Evolutionary conservation across 1,139 yeast genomes (phyloP), one percentile per base, ranked within the genome.

Genomic region (Geotrichum klebahnii): DNA sequence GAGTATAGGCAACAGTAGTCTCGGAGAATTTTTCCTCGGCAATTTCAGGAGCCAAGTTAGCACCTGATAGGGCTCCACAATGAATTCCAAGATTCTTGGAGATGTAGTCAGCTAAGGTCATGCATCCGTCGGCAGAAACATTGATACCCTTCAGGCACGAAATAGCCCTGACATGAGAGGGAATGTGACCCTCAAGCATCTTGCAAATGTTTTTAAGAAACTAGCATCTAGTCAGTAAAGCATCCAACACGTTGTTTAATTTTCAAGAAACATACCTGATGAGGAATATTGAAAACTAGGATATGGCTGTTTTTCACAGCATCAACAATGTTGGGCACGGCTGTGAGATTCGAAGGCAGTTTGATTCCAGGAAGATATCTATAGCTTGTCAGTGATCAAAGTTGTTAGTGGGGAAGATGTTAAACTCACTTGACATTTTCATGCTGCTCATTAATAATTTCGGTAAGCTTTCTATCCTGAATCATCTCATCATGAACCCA

Each of bases 31-130:
- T 85, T 68, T 85, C 87, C 67, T 78, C 78, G 56, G 97, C 97
- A 53, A 90, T 96, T 72, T 90, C 97, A 48, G 88, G 84, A 51
- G 97, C 97, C 60, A 90, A 76, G 71, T 90, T 90, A 53, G 97
- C 97, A 53, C 97, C 97, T 1, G 95, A 84, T 53, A 90, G 75
- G 17, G 89, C 96, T 67, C 97, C 97, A 72, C 97, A 89, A 69
- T 84, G 80, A 59, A 90, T 79, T 43, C 90, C 89, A 63, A 90
- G 77, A 57, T 80, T 78, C 59, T 84, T 83, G 52, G 84, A 78
- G 62, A 90, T 84, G 61, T 80, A 80, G 57, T 80, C 81, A 29
- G 94, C 80, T 59, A 89, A 76, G 61, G 90, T 75, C 64, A 82
- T 82, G 64, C 94, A 88, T 51, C 95, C 95, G 58, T 82, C 77